Evolutionary conservation across 352 stramenopile species (phyloP).

Genomic region (Phytophthora aleatoria): DNA sequence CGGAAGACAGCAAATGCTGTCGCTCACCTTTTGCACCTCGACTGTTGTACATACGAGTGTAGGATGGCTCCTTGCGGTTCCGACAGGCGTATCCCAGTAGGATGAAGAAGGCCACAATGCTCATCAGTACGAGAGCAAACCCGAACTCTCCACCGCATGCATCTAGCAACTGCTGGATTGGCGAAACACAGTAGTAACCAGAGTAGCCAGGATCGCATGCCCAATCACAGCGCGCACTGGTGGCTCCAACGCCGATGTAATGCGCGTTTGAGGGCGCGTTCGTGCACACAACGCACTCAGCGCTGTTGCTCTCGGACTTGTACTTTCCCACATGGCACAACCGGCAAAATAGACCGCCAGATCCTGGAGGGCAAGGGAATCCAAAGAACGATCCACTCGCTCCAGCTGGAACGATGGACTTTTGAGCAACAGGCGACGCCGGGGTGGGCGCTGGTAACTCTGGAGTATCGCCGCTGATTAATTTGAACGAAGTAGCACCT

Average conservation of each 20-base stretch:
- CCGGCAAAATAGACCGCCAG: slow-evolving; percentile 74
- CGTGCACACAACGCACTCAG: slow-evolving; percentile 62
- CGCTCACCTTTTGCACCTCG: slow-evolving; percentile 56
- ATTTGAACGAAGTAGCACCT: slow-evolving; percentile 46
- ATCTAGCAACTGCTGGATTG: slow-evolving; percentile 76
- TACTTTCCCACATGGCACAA: slow-evolving; percentile 64
- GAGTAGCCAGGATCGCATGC: slow-evolving; percentile 81
- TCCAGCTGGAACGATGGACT: slow-evolving; percentile 38
- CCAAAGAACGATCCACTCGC: slow-evolving; percentile 75
- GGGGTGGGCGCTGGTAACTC: slow-evolving; percentile 22
- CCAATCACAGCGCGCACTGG: slow-evolving; percentile 65
- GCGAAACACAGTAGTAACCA: slow-evolving; percentile 70
- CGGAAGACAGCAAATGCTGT: slow-evolving; percentile 66
- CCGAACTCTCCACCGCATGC: slow-evolving; percentile 78
- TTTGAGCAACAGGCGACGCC: slow-evolving; percentile 21
- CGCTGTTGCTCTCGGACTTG: slow-evolving; percentile 82
- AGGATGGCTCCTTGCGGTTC: slow-evolving; percentile 70
- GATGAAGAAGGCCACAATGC: slow-evolving; percentile 75
- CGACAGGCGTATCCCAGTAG: slow-evolving; percentile 74
- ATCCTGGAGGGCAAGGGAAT: slow-evolving; percentile 79
- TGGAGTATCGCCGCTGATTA: slow-evolving; percentile 18
- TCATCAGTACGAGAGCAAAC: slow-evolving; percentile 67
- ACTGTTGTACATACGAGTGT: slow-evolving; percentile 57
- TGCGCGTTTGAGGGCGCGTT: slow-evolving; percentile 76
- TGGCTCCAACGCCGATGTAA: slow-evolving; percentile 56